phyloP scores from a whole-genome alignment of 208 protist genomes.

The Wallacemonas sp. region DNA sequence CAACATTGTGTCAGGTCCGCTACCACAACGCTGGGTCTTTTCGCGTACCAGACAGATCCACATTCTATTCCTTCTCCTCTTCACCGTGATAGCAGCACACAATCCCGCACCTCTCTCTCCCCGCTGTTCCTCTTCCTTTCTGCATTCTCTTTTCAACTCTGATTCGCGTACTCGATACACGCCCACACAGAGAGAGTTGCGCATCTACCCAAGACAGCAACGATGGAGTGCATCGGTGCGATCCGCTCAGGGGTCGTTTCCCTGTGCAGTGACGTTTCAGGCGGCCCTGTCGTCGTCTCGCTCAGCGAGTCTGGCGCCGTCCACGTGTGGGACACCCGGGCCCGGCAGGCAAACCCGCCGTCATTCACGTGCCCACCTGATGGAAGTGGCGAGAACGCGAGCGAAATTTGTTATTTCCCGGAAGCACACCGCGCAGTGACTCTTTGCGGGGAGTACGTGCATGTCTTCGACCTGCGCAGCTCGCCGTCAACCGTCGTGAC shows the following conservation, averaged over 20 bases:
- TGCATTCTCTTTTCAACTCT: too few species aligned
- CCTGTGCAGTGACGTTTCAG: conserved; percentile 28
- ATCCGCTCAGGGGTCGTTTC: conserved; percentile 45
- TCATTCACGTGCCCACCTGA: not conserved
- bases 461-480: conserved; percentile 54
- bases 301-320: conserved; percentile 39
- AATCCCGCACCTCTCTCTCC: not conserved
- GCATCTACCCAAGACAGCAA: too few species aligned
- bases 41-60: too few species aligned
- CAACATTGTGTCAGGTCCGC: too few species aligned
- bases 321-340: conserved; percentile 59
- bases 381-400: conserved; percentile 22
- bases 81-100: too few species aligned
- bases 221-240: conserved; percentile 56
- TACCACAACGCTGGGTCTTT: too few species aligned
- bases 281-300: conserved; percentile 44
- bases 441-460: conserved; percentile 42
- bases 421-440: conserved; percentile 46
- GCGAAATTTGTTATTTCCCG: conserved; percentile 46
- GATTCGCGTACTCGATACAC: too few species aligned
- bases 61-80: too few species aligned
- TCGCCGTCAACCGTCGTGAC: conserved; percentile 14
- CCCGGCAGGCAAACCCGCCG: conserved; percentile 25
- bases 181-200: too few species aligned
- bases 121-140: not conserved